phyloP scores from a whole-genome alignment of 371 early-diverging fungal genomes.

The Mortierella sp. region DNA sequence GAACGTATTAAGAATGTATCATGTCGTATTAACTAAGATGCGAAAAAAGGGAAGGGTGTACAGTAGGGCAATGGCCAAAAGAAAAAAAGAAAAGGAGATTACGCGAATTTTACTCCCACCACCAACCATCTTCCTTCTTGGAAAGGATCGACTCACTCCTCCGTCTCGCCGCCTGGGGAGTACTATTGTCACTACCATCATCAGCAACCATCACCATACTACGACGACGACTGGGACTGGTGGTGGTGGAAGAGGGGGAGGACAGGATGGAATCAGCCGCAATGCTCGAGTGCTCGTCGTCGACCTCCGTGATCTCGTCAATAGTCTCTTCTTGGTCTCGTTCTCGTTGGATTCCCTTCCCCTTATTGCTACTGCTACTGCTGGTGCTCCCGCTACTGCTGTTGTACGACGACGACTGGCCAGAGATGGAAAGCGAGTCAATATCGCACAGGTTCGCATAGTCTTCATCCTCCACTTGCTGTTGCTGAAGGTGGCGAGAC shows the following conservation, averaged over 20 bases:
- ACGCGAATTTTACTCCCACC: slow-evolving; percentile 26
- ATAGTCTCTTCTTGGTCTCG: slow-evolving; percentile 7
- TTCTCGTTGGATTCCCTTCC: slow-evolving; percentile 10
- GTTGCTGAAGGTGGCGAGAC: not conserved
- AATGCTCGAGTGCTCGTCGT: not conserved
- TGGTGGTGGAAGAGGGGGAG: not conserved
- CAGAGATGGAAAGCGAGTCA: not conserved
- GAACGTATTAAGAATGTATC: not conserved
- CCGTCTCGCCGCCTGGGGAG: not conserved
- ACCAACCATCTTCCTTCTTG: slow-evolving; percentile 24
- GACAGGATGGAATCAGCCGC: not conserved
- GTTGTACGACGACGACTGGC: not conserved
- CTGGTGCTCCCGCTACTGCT: slow-evolving; percentile 4
- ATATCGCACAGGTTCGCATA: not conserved
- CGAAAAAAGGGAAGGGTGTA: not conserved
- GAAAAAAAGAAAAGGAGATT: not conserved
- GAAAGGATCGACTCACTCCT: slow-evolving; percentile 15
- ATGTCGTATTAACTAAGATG: not conserved
- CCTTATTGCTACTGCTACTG: slow-evolving; percentile 1
- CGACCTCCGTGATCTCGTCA: slow-evolving; percentile 1
- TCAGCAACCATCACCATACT: not conserved
- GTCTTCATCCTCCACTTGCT: not conserved
- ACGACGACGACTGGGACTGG: not conserved
- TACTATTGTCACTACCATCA: not conserved
- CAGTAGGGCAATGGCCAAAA: not conserved